phyloP scores from a whole-genome alignment of 768 basidiomycete genomes.

The Leccinellum rugosiceps region DNA sequence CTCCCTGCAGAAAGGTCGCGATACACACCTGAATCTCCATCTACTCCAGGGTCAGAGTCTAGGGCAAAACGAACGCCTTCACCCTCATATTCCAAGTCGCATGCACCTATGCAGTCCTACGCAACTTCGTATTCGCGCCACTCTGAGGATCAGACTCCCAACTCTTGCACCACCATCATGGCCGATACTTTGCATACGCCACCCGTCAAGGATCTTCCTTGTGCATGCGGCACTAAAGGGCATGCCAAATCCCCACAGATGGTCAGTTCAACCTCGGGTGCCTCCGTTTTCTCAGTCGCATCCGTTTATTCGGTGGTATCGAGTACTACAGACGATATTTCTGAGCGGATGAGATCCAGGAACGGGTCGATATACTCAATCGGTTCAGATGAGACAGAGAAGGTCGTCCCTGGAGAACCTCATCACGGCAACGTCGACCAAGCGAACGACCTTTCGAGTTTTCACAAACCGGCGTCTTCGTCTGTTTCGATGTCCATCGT shows the following conservation, averaged over 20 bases:
- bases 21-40: slow-evolving; percentile 16
- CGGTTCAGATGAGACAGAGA: slow-evolving; percentile 17
- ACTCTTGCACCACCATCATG: slow-evolving; percentile 4
- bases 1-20: slow-evolving; percentile 3
- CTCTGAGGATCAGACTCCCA: slow-evolving; percentile 12
- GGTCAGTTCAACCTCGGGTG: slow-evolving; percentile 25
- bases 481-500: slow-evolving; percentile 8
- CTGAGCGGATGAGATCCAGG: slow-evolving; percentile 3
- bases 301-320: slow-evolving; percentile 29
- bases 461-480: not conserved
- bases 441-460: slow-evolving; percentile 1
- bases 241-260: slow-evolving; percentile 22
- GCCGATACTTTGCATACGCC: not conserved
- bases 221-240: not conserved
- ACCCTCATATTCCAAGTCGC: slow-evolving; percentile 12
- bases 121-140: slow-evolving; percentile 14
- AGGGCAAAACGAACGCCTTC: slow-evolving; percentile 18
- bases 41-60: slow-evolving; percentile 17
- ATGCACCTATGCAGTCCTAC: slow-evolving; percentile 14
- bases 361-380: slow-evolving; percentile 13
- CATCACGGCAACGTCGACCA: slow-evolving; percentile 9
- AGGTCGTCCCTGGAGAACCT: slow-evolving; percentile 8
- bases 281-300: slow-evolving; percentile 25
- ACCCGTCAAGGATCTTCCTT: not conserved
- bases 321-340: slow-evolving; percentile 10